Percentiles rank a stretch among this genome's conserved stretches.
phyloP scores from a whole-genome alignment of 768 basidiomycete species.

The Rhodosporidiobolus odoratus region DNA sequence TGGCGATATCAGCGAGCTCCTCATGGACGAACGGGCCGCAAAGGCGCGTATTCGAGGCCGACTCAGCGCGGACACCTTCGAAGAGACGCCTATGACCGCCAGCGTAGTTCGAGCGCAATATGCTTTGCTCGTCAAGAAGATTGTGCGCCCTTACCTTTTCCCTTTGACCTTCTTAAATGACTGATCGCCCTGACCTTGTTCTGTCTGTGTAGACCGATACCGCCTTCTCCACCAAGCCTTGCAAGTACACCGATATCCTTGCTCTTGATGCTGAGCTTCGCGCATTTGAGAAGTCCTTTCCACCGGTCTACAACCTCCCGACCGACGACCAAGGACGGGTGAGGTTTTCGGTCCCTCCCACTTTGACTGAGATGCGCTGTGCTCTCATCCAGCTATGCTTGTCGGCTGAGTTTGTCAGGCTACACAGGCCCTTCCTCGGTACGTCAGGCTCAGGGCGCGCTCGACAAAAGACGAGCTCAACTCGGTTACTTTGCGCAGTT shows the following conservation, averaged over 20 bases:
- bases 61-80: background rate
- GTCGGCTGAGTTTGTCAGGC: slow-evolving; percentile 12
- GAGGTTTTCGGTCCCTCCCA: background rate
- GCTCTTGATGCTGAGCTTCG: slow-evolving; percentile 17
- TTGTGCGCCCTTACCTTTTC: background rate
- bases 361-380: background rate
- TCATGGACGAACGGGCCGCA: slow-evolving; percentile 22
- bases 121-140: slow-evolving; percentile 23
- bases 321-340: slow-evolving; percentile 6
- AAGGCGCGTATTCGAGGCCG: slow-evolving; percentile 13
- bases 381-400: slow-evolving; percentile 9
- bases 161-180: background rate
- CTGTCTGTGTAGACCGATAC: slow-evolving; percentile 20
- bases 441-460: background rate
- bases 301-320: slow-evolving; percentile 5
- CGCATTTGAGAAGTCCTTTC: slow-evolving; percentile 19
- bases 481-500: background rate
- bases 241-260: slow-evolving; percentile 14
- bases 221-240: slow-evolving; percentile 16
- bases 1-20: slow-evolving; percentile 7
- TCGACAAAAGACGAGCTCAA: background rate
- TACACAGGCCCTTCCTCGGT: slow-evolving; percentile 32
- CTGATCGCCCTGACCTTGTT: background rate
- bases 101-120: slow-evolving; percentile 1
- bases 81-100: slow-evolving; percentile 30